Evolutionary conservation across 2,329 filamentous ascomycete genomes (phyloP).

Genomic region (Furcasterigmium sp.): DNA sequence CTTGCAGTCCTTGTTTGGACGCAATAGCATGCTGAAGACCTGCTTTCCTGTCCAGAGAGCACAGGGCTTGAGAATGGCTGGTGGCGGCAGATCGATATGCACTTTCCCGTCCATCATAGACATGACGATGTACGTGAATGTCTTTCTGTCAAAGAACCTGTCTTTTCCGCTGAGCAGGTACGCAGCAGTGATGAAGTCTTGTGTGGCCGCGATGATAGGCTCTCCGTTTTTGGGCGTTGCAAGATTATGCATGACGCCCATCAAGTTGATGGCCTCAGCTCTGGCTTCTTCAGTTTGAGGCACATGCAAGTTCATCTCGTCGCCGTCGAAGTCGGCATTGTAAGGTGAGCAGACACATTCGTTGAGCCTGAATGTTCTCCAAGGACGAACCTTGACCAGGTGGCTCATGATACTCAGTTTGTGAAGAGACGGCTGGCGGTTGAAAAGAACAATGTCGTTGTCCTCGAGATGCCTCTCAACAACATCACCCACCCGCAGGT

Average conservation of each 20-base stretch:
- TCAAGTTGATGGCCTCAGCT: slow-evolving; percentile 89
- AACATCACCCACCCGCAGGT: slow-evolving; percentile 76
- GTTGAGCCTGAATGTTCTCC: slow-evolving; percentile 93
- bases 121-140: slow-evolving; percentile 84
- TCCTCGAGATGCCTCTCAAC: slow-evolving; percentile 95
- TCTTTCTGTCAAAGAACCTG: slow-evolving; percentile 81
- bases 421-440: slow-evolving; percentile 94
- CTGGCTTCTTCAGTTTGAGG: slow-evolving; percentile 96
- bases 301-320: slow-evolving; percentile 98
- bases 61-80: slow-evolving; percentile 79
- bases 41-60: slow-evolving; percentile 96
- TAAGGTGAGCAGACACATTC: slow-evolving; percentile 98
- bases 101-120: slow-evolving; percentile 86
- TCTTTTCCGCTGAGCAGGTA: slow-evolving; percentile 91
- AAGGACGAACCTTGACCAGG: slow-evolving; percentile 85
- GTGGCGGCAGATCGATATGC: slow-evolving; percentile 78
- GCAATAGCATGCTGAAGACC: slow-evolving; percentile 86
- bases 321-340: slow-evolving; percentile 98
- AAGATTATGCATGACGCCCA: slow-evolving; percentile 97
- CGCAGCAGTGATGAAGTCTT: slow-evolving; percentile 96
- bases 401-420: slow-evolving; percentile 99
- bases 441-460: slow-evolving; percentile 94
- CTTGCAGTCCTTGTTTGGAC: slow-evolving; percentile 76
- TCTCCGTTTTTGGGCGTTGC: slow-evolving; percentile 96
- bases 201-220: slow-evolving; percentile 96